These are phyloP conservation scores for Mycothermus thermophilus DNA, from an alignment of 495 filamentous ascomycete genomes.

Conservation along the genomic window DNA sequence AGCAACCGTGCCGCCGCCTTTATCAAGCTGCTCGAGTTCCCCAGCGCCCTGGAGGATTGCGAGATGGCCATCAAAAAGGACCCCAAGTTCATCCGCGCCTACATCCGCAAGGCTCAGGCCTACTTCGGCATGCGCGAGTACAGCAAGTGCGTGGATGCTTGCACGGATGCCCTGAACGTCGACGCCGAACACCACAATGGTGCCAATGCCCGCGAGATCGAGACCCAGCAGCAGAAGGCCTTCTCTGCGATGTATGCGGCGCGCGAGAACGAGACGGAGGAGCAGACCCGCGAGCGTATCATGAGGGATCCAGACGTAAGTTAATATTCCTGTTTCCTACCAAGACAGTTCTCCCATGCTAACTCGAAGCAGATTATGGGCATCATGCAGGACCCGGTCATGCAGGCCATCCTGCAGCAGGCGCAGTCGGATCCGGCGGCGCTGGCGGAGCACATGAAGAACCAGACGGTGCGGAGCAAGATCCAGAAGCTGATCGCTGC, in stretches of 20 bases:
- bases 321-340: too few species aligned
- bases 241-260: constrained; percentile 76
- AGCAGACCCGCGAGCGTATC: constrained; percentile 86
- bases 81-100: constrained; percentile 84
- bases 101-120: constrained; percentile 87
- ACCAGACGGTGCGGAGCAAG: constrained; percentile 65
- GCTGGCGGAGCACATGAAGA: constrained; percentile 93
- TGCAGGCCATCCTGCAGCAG: constrained; percentile 94
- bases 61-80: constrained; percentile 83
- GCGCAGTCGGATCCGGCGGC: constrained; percentile 87
- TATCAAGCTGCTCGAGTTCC: constrained; percentile 92
- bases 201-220: constrained; percentile 76
- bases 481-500: constrained; percentile 87
- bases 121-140: constrained; percentile 95
- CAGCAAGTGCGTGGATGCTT: constrained; percentile 81
- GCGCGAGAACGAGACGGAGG: constrained; percentile 87
- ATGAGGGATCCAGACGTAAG: constrained; percentile 85
- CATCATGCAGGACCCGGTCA: constrained; percentile 88
- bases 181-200: constrained; percentile 52
- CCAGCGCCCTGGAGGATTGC: constrained; percentile 83
- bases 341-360: not conserved
- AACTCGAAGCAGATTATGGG: constrained; percentile 66
- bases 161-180: constrained; percentile 61
- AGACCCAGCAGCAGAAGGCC: constrained; percentile 90
- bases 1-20: constrained; percentile 94